These are phyloP conservation scores for Adansonia grandidieri DNA, from an alignment of 441 rosid species.

Conservation along the genomic window DNA sequence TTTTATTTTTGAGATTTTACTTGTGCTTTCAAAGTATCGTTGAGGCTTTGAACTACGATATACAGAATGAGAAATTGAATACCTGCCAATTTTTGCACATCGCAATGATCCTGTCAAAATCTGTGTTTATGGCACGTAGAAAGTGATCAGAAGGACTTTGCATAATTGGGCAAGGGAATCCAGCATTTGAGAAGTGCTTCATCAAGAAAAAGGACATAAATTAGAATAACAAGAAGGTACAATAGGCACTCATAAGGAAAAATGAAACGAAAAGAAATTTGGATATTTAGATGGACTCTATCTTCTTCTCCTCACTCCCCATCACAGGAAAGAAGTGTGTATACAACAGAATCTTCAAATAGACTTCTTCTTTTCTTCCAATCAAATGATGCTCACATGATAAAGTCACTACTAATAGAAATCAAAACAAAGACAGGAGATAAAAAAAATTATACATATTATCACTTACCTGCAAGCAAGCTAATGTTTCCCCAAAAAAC, in stretches of 20 bases:
- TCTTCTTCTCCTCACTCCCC: slow-evolving; percentile 1
- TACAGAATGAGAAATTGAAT: slow-evolving; percentile 22
- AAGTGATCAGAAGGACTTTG: slow-evolving; percentile 99
- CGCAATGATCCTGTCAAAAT: slow-evolving; percentile 95
- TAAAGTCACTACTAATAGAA: not conserved
- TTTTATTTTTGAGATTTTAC: not conserved
- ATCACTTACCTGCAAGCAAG: slow-evolving; percentile 87
- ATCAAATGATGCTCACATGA: slow-evolving; percentile 1
- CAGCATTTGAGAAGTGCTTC: slow-evolving; percentile 99
- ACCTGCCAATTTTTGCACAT: slow-evolving; percentile 99
- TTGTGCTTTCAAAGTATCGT: not conserved
- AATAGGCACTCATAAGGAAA: slow-evolving; percentile 13
- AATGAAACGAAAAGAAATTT: not conserved
- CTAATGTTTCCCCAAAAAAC: slow-evolving; percentile 96
- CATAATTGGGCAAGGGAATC: slow-evolving; percentile 99
- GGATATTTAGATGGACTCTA: not conserved
- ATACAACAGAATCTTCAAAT: slow-evolving; percentile 6
- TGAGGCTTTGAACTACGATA: slow-evolving; percentile 10
- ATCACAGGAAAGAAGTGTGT: slow-evolving; percentile 19
- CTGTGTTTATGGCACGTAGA: slow-evolving; percentile 95
- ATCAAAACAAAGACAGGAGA: slow-evolving; percentile 17
- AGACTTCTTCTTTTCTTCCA: not conserved
- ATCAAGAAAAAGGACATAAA: slow-evolving; percentile 35
- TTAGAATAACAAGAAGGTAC: slow-evolving; percentile 34
- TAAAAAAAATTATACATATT: slow-evolving; percentile 9